phyloP scores from a whole-genome alignment of 768 basidiomycete genomes.

The Hemileccinum impolitum region DNA sequence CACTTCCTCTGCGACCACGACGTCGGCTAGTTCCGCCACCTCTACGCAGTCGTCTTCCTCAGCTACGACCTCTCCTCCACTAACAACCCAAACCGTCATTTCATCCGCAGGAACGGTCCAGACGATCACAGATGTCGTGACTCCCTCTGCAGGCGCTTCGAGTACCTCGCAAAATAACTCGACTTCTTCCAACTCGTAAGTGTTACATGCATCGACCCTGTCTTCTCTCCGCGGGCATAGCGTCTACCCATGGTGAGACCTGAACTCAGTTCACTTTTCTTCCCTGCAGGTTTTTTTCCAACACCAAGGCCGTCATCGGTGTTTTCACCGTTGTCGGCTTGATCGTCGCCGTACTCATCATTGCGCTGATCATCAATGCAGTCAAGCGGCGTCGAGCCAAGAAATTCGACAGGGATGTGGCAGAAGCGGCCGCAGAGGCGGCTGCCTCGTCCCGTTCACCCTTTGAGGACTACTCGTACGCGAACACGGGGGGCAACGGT shows the following conservation, averaged over 20 bases:
- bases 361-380: constrained; percentile 47
- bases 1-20: not conserved
- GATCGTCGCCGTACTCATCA: constrained; percentile 46
- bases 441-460: constrained; percentile 49
- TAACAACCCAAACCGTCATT: constrained; percentile 1
- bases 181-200: constrained; percentile 23
- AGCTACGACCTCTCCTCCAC: not conserved
- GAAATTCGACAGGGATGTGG: constrained; percentile 70
- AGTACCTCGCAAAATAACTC: not conserved
- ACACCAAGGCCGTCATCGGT: constrained; percentile 70
- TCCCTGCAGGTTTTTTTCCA: constrained; percentile 57
- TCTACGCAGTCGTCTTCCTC: constrained; percentile 7
- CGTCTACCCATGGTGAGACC: not conserved
- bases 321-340: constrained; percentile 72
- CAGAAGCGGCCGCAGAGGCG: constrained; percentile 66
- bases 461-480: constrained; percentile 44
- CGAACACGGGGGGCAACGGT: constrained; percentile 19
- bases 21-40: not conserved
- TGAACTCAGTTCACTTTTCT: constrained; percentile 1
- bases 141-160: not conserved
- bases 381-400: constrained; percentile 62
- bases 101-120: constrained; percentile 1
- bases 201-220: constrained; percentile 1
- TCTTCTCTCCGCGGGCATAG: no score
- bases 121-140: constrained; percentile 10